Conservation (phyloP, 352 stramenopile genomes). For the Phytopythium montanum region DNA sequence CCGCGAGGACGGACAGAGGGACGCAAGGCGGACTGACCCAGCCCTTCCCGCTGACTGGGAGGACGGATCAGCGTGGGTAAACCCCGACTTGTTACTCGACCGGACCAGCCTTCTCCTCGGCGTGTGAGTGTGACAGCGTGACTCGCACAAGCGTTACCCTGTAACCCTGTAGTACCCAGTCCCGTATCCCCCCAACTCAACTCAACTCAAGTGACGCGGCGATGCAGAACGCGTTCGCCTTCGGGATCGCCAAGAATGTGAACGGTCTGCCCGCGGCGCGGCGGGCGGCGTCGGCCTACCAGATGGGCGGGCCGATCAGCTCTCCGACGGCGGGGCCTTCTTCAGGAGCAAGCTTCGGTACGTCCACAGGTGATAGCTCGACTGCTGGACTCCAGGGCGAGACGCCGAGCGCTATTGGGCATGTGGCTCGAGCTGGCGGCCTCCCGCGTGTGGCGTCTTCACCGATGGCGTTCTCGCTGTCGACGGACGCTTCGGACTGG, state of each 20-base stretch:
- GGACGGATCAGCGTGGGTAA: conserved; percentile 3
- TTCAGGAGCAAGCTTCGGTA: conserved; percentile 22
- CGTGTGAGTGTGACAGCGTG: background rate
- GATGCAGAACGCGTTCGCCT: conserved; percentile 58
- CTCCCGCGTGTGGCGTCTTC: conserved; percentile 22
- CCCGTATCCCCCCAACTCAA: too few relatives aligned
- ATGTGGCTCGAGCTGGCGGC: conserved; percentile 13
- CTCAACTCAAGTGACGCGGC: background rate
- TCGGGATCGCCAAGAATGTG: conserved; percentile 64
- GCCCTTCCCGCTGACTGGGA: background rate
- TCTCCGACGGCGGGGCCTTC: conserved; percentile 19
- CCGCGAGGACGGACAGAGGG: background rate
- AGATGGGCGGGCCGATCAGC: conserved; percentile 40
- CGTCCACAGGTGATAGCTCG: conserved; percentile 1
- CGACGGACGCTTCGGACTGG: background rate
- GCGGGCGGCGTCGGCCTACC: conserved; percentile 57
- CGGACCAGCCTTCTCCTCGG: background rate
- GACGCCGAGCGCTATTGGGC: conserved; percentile 4
- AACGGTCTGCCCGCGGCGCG: conserved; percentile 47
- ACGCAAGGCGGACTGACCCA: background rate
- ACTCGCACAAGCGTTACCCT: background rate
- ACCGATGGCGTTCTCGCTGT: conserved; percentile 22
- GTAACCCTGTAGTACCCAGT: background rate
- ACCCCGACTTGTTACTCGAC: conserved; percentile 2
- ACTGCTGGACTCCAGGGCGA: background rate